Conservation (phyloP, 768 basidiomycete species). For the Lanmaoa rubissima region DNA sequence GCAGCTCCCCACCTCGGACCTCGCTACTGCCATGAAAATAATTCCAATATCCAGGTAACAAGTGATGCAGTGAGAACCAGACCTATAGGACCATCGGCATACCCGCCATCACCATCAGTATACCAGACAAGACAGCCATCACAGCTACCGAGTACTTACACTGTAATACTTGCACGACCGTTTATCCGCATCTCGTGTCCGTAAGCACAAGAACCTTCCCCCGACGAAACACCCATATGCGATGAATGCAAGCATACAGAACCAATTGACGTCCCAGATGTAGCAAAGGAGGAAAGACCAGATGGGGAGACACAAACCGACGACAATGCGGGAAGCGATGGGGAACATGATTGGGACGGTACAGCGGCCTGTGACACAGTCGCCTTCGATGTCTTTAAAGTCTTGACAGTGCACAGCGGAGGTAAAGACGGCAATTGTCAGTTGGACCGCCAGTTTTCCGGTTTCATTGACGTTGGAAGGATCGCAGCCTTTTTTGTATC, state of each 20-base stretch:
- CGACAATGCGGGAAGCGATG: conserved; percentile 32
- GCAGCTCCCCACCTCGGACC: conserved; percentile 16
- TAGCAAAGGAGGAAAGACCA: conserved; percentile 38
- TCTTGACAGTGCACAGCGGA: conserved; percentile 52
- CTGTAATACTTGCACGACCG: conserved; percentile 31
- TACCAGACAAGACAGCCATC: background rate
- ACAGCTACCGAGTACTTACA: conserved; percentile 18
- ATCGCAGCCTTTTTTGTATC: conserved; percentile 19
- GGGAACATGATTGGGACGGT: conserved; percentile 49
- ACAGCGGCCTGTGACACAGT: conserved; percentile 35
- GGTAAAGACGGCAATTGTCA: conserved; percentile 39
- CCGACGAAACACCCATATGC: conserved; percentile 36
- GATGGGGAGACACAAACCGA: conserved; percentile 32
- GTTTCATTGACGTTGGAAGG: conserved; percentile 27
- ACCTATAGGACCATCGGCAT: conserved; percentile 13
- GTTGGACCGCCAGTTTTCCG: conserved; percentile 31
- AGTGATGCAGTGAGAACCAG: conserved; percentile 22
- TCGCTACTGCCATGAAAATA: conserved; percentile 23
- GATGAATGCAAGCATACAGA: conserved; percentile 28
- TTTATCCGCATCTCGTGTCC: conserved; percentile 30
- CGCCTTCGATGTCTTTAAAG: conserved; percentile 46
- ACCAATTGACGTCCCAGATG: conserved; percentile 36
- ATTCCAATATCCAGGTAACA: conserved; percentile 38
- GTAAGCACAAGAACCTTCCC: conserved; percentile 30
- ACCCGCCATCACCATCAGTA: background rate